These are phyloP conservation scores for Zelopaecilomyces penicillatus DNA, from an alignment of 2,329 filamentous ascomycete species.

Conservation along the genomic window DNA sequence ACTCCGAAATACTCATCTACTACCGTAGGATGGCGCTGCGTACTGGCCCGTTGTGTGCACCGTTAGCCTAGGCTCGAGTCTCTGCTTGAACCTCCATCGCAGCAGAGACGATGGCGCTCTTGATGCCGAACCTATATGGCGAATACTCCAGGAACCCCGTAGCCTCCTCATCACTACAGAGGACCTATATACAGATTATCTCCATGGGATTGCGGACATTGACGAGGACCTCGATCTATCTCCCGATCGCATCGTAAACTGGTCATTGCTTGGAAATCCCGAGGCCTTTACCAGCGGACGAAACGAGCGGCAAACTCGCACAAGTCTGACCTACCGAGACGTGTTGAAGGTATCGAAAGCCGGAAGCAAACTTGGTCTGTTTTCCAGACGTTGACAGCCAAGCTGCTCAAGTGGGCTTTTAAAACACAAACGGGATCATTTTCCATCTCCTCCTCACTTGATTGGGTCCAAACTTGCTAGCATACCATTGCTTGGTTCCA, in stretches of 20 bases:
- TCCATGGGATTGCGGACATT: constrained; percentile 67
- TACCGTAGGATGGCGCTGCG: constrained; percentile 61
- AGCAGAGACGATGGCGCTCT: constrained; percentile 54
- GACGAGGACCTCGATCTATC: constrained; percentile 58
- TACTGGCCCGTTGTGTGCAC: constrained; percentile 88
- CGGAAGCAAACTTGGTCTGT: constrained; percentile 55
- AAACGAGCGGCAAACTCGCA: constrained; percentile 51
- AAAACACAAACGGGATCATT: constrained; percentile 68
- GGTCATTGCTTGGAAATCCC: constrained; percentile 52
- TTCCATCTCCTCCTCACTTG: constrained; percentile 57
- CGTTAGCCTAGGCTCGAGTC: constrained; percentile 68
- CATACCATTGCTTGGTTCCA: constrained; percentile 74
- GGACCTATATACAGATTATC: constrained; percentile 58
- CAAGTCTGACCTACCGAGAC: constrained; percentile 76
- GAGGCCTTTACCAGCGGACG: constrained; percentile 40
- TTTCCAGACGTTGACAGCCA: constrained; percentile 29
- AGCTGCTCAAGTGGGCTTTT: constrained; percentile 9
- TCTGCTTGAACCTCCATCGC: constrained; percentile 70
- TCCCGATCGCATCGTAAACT: constrained; percentile 60
- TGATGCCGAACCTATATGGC: constrained; percentile 40
- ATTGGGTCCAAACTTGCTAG: constrained; percentile 60
- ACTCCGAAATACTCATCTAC: constrained; percentile 23
- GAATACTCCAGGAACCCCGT: constrained; percentile 73
- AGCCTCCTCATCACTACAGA: constrained; percentile 68
- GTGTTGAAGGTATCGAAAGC: constrained; percentile 73